Evolutionary conservation across 2,329 filamentous ascomycete species (phyloP), one percentile per base, ranked within the genome.

Genomic region (Xylariaceae sp.): DNA sequence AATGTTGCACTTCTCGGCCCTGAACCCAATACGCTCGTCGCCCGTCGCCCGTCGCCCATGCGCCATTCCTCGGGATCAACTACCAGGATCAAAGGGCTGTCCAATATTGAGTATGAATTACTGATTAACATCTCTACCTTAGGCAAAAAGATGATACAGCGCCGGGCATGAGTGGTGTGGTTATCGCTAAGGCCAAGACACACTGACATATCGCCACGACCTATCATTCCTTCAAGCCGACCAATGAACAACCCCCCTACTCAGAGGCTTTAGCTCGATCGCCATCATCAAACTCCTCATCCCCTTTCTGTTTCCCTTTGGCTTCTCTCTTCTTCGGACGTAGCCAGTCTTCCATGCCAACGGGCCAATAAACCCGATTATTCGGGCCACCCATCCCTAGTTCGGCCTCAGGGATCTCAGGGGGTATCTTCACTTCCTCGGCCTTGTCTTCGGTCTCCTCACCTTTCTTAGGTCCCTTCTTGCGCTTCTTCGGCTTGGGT

Each of bases 341-440:
- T 27, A 96, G 73, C 90, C 91, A 96, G 58, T 95, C 88, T 68
- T 96, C 91, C 84, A 91, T 90, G 0, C 89, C 89, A 1, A 83
- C 78, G 0, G 91, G 91, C 91, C 92, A 96, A 68, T 95, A 96
- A 0, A 96, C 92, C 42, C 91, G 77, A 47, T 84, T 78, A 30
- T 92, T 79, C 0, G 86, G 82, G 0, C 92, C 92, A 40, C 92
- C 92, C 91, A 96, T 96, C 2, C 84, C 85, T 9, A 94, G 74
- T 19, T 95, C 88, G 4, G 87, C 81, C 0, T 85, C 79, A 0
- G 79, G 74, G 0, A 94, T 72, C 4, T 76, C 72, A 58, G 78
- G 67, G 44, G 71, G 65, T 27, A 67, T 60, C 19, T 71, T 63
- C 1, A 70, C 70, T 9, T 73, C 73, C 0, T 78, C 76, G 7